phyloP scores from a whole-genome alignment of 257 asterid genomes.

The Nicotiana tomentosiformis region DNA sequence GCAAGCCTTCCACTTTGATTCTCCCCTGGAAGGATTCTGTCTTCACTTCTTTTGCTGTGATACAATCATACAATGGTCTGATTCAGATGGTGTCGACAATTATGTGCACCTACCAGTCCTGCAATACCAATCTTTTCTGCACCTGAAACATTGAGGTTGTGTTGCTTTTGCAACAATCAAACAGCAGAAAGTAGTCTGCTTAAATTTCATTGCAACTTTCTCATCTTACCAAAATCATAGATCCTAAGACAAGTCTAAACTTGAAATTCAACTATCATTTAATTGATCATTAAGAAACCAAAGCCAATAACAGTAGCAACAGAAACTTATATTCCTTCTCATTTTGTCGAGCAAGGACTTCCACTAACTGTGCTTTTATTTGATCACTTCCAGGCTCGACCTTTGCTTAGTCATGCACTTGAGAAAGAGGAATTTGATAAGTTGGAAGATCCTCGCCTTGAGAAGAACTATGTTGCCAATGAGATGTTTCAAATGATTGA shows the following conservation, averaged over 20 bases:
- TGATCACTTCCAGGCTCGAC: constrained; percentile 68
- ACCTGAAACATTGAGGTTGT: background rate
- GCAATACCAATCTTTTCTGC: background rate
- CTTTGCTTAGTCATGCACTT: constrained; percentile 59
- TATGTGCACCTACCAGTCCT: background rate
- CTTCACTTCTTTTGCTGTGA: background rate
- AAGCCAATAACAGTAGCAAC: background rate
- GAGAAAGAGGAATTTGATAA: constrained; percentile 51
- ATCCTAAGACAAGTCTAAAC: background rate
- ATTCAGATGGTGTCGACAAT: background rate
- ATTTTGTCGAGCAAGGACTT: background rate
- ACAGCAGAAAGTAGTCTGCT: background rate
- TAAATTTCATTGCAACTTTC: background rate
- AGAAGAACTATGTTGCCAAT: constrained; percentile 40
- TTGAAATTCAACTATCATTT: background rate
- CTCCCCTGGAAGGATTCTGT: background rate
- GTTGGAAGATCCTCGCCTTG: constrained; percentile 72
- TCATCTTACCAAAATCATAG: background rate
- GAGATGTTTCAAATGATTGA: constrained; percentile 71
- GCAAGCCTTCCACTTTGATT: background rate
- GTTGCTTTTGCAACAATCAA: background rate
- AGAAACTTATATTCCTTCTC: background rate
- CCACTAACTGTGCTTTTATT: background rate
- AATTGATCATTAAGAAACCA: background rate
- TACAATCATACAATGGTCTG: background rate